phyloP scores from a whole-genome alignment of 1,284 basidiomycete genomes.

The Ganoderma boninense region DNA sequence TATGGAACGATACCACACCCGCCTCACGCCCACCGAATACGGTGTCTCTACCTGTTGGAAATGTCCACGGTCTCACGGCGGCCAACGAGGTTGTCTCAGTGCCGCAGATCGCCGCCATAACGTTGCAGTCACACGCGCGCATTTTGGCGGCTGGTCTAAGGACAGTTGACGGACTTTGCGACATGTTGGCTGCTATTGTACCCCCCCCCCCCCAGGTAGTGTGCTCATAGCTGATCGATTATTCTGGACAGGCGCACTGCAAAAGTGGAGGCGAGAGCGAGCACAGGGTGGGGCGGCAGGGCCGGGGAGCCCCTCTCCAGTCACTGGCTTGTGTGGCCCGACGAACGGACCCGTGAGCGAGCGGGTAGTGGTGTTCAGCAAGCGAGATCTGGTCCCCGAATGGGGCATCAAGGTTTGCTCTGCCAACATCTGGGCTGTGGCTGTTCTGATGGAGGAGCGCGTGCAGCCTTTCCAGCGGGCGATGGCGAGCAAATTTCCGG shows the following conservation, averaged over 20 bases:
- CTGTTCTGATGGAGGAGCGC: constrained; percentile 8
- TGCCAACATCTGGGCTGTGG: background rate
- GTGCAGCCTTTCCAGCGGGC: constrained; percentile 73
- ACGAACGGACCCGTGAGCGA: constrained; percentile 62
- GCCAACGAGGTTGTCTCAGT: background rate
- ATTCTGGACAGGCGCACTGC: constrained; percentile 56
- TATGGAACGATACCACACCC: background rate
- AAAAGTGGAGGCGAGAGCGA: constrained; percentile 70
- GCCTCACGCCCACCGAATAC: background rate
- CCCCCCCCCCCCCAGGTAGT: no score
- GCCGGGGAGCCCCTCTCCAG: no score
- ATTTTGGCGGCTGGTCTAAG: background rate
- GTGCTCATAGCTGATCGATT: background rate
- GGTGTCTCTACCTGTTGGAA: background rate
- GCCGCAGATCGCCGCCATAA: background rate
- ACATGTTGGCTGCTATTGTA: background rate
- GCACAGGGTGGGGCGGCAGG: constrained; percentile 44
- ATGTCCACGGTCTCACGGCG: background rate
- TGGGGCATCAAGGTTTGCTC: constrained; percentile 82
- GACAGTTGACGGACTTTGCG: background rate
- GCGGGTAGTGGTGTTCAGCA: constrained; percentile 92
- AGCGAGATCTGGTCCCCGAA: constrained; percentile 89
- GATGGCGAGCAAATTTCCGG: constrained; percentile 72
- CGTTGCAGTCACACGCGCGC: background rate
- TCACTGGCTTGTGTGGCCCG: no score